Evolutionary conservation across 768 basidiomycete genomes (phyloP), one percentile per base, ranked within the genome.

Genomic region (Suillus americanus): DNA sequence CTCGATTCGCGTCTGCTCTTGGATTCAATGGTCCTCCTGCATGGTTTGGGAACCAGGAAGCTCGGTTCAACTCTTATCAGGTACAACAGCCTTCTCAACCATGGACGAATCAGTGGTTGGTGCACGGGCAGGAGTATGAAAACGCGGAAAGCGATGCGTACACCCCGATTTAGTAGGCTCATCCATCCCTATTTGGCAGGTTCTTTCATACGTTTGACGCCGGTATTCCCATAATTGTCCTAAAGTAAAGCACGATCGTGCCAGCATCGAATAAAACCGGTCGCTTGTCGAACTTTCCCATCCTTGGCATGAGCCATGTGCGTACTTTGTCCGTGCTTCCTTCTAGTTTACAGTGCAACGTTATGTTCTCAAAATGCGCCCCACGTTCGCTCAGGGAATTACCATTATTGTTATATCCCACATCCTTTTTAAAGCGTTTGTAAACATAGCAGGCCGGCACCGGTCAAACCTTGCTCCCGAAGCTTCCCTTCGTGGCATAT

Each of bases 1-100:
- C 92, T 10, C 83, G 88, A 13, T 93, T 94, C 74, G 89, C 90
- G 16, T 83, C 85, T 38, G 78, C 78, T 35, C 89, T 91, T 66
- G 89, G 86, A 30, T 73, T 87, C 63, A 78, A 81, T 40, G 23
- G 25, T n/a, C 20, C 69, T 60, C 23, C 73, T 28, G 54, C 61
- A 46, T 35, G 75, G 71, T 63, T 71, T 71, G 60, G 56, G 60
- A 61, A 64, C 65, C 67, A 64, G 51, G 62, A 70, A 48, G 56
- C 72, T 48, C 72, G 67, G 43, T 55, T 63, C 48, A 61, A 20
- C 28, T 56, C 67, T 16, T 68, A 73, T 54, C 66, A 65, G 10
- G 23, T 38, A 18, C 37, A 63, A 46, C 64, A 62, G 13, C 41
- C 64, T 7, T 64, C 65, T n/a, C 65, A 71, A n/a, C 65, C 69